Percentiles rank a stretch among this genome's conserved stretches.
phyloP scores from a whole-genome alignment of 495 filamentous ascomycete species.

The Aspergillus baeticus region DNA sequence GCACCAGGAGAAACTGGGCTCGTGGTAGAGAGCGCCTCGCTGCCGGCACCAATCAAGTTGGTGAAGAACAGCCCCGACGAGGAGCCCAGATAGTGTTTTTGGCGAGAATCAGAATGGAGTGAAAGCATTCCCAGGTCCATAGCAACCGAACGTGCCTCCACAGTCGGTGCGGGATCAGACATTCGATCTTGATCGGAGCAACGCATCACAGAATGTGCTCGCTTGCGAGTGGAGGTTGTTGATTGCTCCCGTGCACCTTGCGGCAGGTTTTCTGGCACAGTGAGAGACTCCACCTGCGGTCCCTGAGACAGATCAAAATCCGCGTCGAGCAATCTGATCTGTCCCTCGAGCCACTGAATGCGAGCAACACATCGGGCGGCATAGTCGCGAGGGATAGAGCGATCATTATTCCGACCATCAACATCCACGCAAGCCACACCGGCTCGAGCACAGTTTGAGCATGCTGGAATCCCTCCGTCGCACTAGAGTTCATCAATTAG shows the following conservation, averaged over 20 bases:
- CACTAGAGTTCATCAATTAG: slow-evolving; percentile 7
- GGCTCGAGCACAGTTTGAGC: slow-evolving; percentile 24
- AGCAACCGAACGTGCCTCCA: slow-evolving; percentile 25
- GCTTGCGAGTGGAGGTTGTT: slow-evolving; percentile 8
- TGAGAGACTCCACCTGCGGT: slow-evolving; percentile 9
- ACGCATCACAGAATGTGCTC: slow-evolving; percentile 17
- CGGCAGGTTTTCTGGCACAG: not conserved
- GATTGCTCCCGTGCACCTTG: slow-evolving; percentile 1
- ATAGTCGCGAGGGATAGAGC: slow-evolving; percentile 25
- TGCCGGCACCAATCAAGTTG: slow-evolving; percentile 20
- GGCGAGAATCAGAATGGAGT: slow-evolving; percentile 25
- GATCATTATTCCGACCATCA: slow-evolving; percentile 22
- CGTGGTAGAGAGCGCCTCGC: not conserved
- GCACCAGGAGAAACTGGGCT: not conserved
- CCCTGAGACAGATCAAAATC: slow-evolving; percentile 22
- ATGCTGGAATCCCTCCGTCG: slow-evolving; percentile 27
- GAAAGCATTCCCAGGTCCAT: slow-evolving; percentile 27
- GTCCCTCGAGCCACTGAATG: slow-evolving; percentile 25
- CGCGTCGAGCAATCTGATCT: slow-evolving; percentile 14
- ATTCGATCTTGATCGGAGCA: slow-evolving; percentile 11
- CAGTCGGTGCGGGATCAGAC: slow-evolving; percentile 3
- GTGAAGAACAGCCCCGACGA: slow-evolving; percentile 26
- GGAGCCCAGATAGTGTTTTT: slow-evolving; percentile 26
- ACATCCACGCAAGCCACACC: slow-evolving; percentile 23
- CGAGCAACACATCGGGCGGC: slow-evolving; percentile 19